Conservation (phyloP, 495 filamentous ascomycete genomes). For the Jackrogersella multiformis region DNA sequence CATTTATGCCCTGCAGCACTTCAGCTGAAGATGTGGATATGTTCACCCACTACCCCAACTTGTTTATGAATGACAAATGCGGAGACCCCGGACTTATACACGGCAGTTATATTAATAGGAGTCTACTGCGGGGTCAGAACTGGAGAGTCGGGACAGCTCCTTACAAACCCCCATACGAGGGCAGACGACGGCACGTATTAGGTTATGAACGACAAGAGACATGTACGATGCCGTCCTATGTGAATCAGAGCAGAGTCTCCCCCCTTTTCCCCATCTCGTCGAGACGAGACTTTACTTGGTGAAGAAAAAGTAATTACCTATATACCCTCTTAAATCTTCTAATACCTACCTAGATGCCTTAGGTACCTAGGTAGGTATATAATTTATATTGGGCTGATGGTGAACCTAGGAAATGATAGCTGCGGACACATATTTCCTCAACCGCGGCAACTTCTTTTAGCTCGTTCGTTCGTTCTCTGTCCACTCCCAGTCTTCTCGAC, state of each 20-base stretch:
- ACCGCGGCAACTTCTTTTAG: background rate
- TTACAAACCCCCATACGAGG: background rate
- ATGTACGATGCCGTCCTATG: background rate
- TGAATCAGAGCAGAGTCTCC: background rate
- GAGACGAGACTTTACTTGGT: no score
- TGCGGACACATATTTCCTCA: background rate
- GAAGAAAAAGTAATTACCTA: no score
- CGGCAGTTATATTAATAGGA: slow-evolving; percentile 27
- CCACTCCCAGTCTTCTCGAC: background rate
- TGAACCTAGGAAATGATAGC: background rate
- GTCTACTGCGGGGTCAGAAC: background rate
- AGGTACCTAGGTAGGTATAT: background rate
- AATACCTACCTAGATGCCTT: no score
- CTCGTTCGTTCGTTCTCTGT: background rate
- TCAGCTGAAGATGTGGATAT: slow-evolving; percentile 6
- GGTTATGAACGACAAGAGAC: background rate
- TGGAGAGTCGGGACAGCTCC: background rate
- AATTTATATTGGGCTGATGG: background rate
- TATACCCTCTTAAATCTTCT: no score
- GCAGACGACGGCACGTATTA: no score
- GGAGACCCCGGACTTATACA: slow-evolving; percentile 25
- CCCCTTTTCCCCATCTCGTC: background rate
- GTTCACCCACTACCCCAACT: slow-evolving; percentile 17
- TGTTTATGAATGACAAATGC: background rate
- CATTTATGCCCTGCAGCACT: background rate